Conservation (phyloP, 495 filamentous ascomycete genomes). For the Neurospora terricola region DNA sequence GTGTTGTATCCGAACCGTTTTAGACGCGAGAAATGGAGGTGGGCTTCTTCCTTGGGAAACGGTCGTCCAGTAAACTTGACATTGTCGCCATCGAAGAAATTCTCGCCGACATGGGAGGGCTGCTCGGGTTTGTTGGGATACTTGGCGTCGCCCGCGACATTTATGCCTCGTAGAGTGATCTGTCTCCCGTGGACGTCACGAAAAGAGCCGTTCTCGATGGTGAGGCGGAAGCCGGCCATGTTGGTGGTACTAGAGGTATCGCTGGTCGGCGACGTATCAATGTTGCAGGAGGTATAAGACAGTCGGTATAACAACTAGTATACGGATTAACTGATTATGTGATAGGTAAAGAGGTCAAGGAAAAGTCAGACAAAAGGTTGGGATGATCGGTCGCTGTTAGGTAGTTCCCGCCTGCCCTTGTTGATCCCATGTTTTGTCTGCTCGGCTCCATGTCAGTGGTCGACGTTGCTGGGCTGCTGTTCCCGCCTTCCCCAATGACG, state of each 20-base stretch:
- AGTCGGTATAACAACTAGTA: neutral
- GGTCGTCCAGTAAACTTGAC: slow-evolving; percentile 84
- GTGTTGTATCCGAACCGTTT: slow-evolving; percentile 89
- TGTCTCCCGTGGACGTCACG: slow-evolving; percentile 48
- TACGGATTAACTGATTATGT: neutral
- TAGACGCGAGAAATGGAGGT: slow-evolving; percentile 77
- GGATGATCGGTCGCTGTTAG: neutral
- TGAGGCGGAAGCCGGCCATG: slow-evolving; percentile 48
- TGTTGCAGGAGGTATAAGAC: neutral
- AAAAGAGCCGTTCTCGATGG: slow-evolving; percentile 75
- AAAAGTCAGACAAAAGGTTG: neutral
- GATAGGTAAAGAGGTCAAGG: neutral
- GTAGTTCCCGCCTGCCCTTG: neutral
- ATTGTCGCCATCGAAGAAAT: slow-evolving; percentile 88
- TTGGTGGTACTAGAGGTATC: neutral
- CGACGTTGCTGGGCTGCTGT: neutral
- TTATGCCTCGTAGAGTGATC: slow-evolving; percentile 52
- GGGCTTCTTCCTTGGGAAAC: slow-evolving; percentile 72
- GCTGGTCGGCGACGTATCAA: neutral
- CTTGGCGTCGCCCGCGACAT: slow-evolving; percentile 56
- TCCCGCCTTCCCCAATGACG: neutral
- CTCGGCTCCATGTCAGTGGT: neutral
- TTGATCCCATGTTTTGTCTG: neutral
- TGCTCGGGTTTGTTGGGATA: slow-evolving; percentile 65
- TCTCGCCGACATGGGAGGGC: slow-evolving; percentile 65